phyloP scores from a whole-genome alignment of 2,329 filamentous ascomycete genomes.

The Sclerotinia trifoliorum region DNA sequence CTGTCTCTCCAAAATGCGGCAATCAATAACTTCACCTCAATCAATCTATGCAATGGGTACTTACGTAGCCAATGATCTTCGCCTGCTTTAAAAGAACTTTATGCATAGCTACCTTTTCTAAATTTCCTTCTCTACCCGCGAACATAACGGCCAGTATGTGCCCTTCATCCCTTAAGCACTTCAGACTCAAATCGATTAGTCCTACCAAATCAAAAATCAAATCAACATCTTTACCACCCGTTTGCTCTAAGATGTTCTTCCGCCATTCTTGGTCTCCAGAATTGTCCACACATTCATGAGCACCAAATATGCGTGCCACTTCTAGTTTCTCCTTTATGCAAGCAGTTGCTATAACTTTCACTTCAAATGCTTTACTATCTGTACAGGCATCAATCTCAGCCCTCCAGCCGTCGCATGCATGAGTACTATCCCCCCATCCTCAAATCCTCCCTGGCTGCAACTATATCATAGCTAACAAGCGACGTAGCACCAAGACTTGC shows the following conservation, averaged over 20 bases:
- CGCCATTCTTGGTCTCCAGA: conserved; percentile 47
- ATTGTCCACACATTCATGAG: conserved; percentile 46
- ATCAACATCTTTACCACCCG: conserved; percentile 52
- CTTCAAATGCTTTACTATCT: conserved; percentile 53
- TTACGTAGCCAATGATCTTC: conserved; percentile 53
- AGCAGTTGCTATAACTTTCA: conserved; percentile 32
- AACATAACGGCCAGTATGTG: conserved; percentile 58
- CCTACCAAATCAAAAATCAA: conserved; percentile 59
- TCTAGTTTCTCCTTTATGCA: conserved; percentile 35
- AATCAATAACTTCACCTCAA: background rate
- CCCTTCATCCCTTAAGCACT: conserved; percentile 54
- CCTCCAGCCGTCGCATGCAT: conserved; percentile 41
- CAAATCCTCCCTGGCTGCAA: conserved; percentile 30
- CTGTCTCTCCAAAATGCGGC: conserved; percentile 57
- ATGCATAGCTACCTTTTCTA: conserved; percentile 57
- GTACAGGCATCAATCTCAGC: conserved; percentile 53
- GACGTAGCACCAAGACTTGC: conserved; percentile 35
- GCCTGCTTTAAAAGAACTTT: conserved; percentile 53
- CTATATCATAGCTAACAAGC: conserved; percentile 32
- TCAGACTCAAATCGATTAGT: conserved; percentile 53
- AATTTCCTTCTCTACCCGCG: conserved; percentile 51
- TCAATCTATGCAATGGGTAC: conserved; percentile 29
- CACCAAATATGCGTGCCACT: conserved; percentile 44
- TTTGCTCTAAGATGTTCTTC: conserved; percentile 49
- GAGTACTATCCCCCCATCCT: conserved; percentile 36